Evolutionary conservation across 2,329 filamentous ascomycete genomes (phyloP).

Genomic region (Colletotrichum zoysiae): DNA sequence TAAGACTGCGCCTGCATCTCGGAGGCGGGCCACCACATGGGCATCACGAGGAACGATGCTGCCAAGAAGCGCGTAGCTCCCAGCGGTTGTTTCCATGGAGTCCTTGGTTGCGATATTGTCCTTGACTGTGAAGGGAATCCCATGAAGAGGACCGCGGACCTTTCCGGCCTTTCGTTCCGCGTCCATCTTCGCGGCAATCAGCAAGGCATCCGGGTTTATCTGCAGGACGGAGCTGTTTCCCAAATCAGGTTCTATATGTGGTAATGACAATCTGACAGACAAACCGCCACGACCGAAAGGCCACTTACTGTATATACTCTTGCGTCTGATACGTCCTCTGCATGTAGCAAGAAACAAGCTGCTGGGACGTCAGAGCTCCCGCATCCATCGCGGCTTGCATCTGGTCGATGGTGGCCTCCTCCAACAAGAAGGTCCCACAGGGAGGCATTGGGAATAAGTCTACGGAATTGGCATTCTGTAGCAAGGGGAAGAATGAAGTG

Average conservation of each 20-base stretch:
- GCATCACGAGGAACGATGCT: slow-evolving; percentile 77
- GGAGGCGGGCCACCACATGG: slow-evolving; percentile 70
- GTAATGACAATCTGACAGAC: too few species aligned
- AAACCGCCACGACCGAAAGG: fast-evolving
- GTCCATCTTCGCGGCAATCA: slow-evolving; percentile 72
- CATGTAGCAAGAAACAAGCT: slow-evolving; percentile 74
- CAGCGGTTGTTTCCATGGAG: slow-evolving; percentile 80
- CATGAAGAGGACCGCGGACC: slow-evolving; percentile 76
- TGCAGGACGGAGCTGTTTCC: slow-evolving; percentile 68
- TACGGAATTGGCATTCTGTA: slow-evolving; percentile 52
- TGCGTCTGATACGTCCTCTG: slow-evolving; percentile 72
- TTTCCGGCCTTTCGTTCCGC: slow-evolving; percentile 67
- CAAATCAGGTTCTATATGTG: not conserved
- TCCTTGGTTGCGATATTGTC: slow-evolving; percentile 79
- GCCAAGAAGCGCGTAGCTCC: slow-evolving; percentile 75
- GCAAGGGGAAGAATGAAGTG: slow-evolving; percentile 51
- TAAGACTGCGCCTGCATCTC: slow-evolving; percentile 75
- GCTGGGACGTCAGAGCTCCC: slow-evolving; percentile 68
- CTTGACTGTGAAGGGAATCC: slow-evolving; percentile 81
- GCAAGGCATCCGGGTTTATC: slow-evolving; percentile 74
- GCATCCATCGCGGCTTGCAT: slow-evolving; percentile 69
- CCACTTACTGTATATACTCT: slow-evolving; percentile 70
- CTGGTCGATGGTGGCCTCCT: slow-evolving; percentile 78
- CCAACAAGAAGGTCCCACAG: slow-evolving; percentile 71
- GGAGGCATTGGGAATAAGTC: slow-evolving; percentile 71